phyloP scores from a whole-genome alignment of 805 yeast genomes.

The Teunomyces lycoperdinae region DNA sequence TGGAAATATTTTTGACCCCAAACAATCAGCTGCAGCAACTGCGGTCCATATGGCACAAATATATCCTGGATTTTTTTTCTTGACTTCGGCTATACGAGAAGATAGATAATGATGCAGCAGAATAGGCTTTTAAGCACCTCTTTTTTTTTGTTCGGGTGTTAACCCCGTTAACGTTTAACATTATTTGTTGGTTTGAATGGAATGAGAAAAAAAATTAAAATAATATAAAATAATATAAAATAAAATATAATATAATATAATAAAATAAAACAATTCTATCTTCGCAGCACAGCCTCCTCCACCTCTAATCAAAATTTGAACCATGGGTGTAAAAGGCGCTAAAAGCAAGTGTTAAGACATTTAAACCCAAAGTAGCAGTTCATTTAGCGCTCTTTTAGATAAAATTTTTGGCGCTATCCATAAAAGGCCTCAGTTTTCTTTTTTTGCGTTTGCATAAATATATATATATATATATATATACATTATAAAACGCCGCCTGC shows the following conservation, averaged over 20 bases:
- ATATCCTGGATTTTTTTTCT: not conserved
- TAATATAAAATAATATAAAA: not conserved
- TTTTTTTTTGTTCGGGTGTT: not conserved
- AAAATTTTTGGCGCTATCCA: not conserved
- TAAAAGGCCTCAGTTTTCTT: not conserved
- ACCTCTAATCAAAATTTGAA: not conserved
- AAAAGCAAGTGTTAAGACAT: not conserved
- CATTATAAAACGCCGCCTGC: not conserved
- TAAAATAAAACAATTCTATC: not conserved
- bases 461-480: not conserved
- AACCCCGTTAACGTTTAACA: not conserved
- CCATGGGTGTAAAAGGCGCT: not conserved
- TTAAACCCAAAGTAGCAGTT: not conserved
- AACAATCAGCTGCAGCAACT: not conserved
- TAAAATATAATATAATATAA: not conserved
- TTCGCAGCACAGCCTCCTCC: conserved; percentile 4
- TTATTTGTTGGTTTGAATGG: no score
- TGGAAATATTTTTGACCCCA: not conserved
- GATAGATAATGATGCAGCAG: not conserved
- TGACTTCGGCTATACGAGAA: not conserved
- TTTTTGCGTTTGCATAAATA: not conserved
- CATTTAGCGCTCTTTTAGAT: not conserved
- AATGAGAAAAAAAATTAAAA: not conserved
- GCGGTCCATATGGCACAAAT: not conserved
- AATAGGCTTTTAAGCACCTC: not conserved